These are phyloP conservation scores for Aspergillus incahuasiensis DNA, from an alignment of 495 filamentous ascomycete species.

Conservation along the genomic window DNA sequence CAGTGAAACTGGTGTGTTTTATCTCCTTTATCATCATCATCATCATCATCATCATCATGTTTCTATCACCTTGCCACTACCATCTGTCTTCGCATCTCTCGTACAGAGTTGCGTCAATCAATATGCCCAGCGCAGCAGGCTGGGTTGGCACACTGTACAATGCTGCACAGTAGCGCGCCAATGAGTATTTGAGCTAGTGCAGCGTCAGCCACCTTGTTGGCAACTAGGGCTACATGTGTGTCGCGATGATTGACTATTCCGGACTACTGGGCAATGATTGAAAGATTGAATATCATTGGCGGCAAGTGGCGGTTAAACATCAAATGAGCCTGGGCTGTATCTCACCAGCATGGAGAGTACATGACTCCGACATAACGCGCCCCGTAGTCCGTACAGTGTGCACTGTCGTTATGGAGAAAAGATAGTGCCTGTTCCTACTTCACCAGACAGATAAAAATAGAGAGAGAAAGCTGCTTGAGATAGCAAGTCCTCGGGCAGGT, in stretches of 20 bases:
- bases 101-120: background rate
- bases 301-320: background rate
- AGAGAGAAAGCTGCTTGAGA: background rate
- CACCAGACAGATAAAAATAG: background rate
- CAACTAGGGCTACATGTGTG: slow-evolving; percentile 24
- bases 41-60: no score
- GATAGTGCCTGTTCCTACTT: background rate
- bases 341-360: background rate
- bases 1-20: background rate
- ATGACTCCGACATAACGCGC: background rate
- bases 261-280: slow-evolving; percentile 14
- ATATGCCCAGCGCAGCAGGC: background rate
- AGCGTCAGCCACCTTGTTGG: slow-evolving; percentile 23
- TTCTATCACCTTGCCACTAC: background rate
- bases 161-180: slow-evolving; percentile 12
- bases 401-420: background rate
- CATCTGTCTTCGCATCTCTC: background rate
- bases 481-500: background rate
- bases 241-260: slow-evolving; percentile 17
- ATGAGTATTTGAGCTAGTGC: slow-evolving; percentile 18
- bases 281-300: slow-evolving; percentile 13
- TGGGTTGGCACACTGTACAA: background rate
- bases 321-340: background rate
- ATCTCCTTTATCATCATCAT: background rate
- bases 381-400: background rate